phyloP scores from a whole-genome alignment of 202 grass and related monocot genomes.

The Setaria viridis region DNA sequence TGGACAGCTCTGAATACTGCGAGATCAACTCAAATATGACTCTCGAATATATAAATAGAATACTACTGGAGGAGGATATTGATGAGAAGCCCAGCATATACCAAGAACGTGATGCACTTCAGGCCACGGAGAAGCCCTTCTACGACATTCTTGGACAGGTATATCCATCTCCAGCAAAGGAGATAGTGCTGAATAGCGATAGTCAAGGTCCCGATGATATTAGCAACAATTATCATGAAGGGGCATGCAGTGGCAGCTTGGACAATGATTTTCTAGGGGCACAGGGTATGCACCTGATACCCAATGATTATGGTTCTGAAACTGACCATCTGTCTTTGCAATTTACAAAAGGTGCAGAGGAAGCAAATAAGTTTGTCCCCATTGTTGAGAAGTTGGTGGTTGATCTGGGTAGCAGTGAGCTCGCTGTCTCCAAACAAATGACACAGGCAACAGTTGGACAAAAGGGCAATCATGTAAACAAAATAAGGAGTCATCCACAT shows the following conservation, averaged over 20 bases:
- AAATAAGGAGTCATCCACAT: conserved; percentile 13
- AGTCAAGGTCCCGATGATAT: background rate
- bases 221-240: conserved; percentile 5
- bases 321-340: background rate
- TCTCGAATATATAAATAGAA: conserved; percentile 53
- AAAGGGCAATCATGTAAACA: background rate
- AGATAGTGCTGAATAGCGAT: background rate
- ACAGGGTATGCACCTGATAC: background rate
- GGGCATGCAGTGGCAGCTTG: background rate
- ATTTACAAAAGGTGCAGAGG: conserved; percentile 36
- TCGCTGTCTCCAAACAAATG: conserved; percentile 12
- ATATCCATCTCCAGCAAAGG: conserved; percentile 40
- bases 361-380: conserved; percentile 49
- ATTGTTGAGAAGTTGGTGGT: conserved; percentile 40
- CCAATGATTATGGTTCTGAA: background rate
- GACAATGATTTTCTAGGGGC: background rate
- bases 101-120: conserved; percentile 41
- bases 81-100: conserved; percentile 42
- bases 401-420: background rate
- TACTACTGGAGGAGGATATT: conserved; percentile 59
- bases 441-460: conserved; percentile 1
- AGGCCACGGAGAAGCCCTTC: conserved; percentile 59
- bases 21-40: conserved; percentile 41
- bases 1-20: background rate
- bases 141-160: conserved; percentile 60